phyloP scores from a whole-genome alignment of 768 basidiomycete species.

The Rhizopogon vinicolor region DNA sequence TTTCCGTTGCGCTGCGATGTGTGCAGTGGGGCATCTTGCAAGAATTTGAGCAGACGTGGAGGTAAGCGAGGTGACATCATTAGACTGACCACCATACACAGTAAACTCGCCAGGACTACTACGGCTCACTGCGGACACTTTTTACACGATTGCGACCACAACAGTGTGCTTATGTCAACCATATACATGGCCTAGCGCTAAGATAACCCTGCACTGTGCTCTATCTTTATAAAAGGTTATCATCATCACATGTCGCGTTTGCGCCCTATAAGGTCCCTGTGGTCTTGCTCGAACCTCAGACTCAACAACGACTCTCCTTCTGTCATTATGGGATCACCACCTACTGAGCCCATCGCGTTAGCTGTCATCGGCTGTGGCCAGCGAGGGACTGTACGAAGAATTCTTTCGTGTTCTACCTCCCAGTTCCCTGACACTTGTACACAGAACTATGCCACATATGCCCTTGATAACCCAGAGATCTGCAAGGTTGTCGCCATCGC shows the following conservation, averaged over 20 bases:
- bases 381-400: constrained; percentile 60
- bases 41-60: constrained; percentile 51
- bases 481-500: constrained; percentile 84
- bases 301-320: constrained; percentile 12
- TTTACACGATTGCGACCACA: background rate
- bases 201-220: background rate
- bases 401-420: background rate
- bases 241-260: constrained; percentile 19
- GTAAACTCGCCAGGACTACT: background rate
- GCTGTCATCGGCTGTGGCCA: constrained; percentile 82
- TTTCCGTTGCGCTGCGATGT: constrained; percentile 6
- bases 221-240: background rate
- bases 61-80: constrained; percentile 62
- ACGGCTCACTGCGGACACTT: background rate
- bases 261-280: constrained; percentile 29
- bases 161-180: background rate
- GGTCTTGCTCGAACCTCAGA: constrained; percentile 26
- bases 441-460: constrained; percentile 63
- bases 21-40: constrained; percentile 30
- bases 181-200: background rate
- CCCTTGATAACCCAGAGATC: constrained; percentile 49
- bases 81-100: background rate
- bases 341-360: constrained; percentile 53
- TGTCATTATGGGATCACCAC: constrained; percentile 8
- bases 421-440: background rate